Base-by-base conservation (phyloP, 2,329 filamentous ascomycete genomes). In the Fusarium aywerte region DNA sequence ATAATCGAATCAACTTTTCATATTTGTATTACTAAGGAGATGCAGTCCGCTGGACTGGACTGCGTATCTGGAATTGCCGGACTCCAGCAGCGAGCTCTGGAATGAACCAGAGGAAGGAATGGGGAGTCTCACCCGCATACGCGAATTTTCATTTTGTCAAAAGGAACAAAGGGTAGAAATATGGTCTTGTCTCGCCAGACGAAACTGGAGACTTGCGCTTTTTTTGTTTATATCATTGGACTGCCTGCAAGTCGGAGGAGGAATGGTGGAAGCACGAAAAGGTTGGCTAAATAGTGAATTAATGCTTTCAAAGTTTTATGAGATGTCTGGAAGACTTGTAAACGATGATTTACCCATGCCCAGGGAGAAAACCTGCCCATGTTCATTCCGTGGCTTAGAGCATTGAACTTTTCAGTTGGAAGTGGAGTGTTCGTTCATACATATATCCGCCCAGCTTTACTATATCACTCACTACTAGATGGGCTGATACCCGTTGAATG, bases 1-100 rank as follows among this genome's bases (percentile, higher is more conserved):
- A 60, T 66, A 64, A 58, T 55, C 52, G 47, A 38, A 40, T 54
- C 40, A 31, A 61, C 42, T 62, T 72, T 69, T 62, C 55, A 31
- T 55, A 39, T 55, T 52, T 74, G 72, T 74, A 74, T 69, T 66
- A 74, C 21, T 72, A 70, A 39, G 51, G 25, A 32, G 49, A 47
- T 31, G 39, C 27, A 55, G 57, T 65, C 62, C 51, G 29, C 58
- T 55, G 57, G 58, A 54, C 9, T 56, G 65, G 59, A 62, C 52
- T 58, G 51, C 16, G 48, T 12, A 32, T 52, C 21, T 27, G 39
- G 25, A 59, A 35, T 39, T 39, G 16, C 21, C 35, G 23, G 36
- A 49, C 27, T 33, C 25, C 29, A 56, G 32, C 40, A 43, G n/a
- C n/a, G n/a, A 47, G 18, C n/a, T 42, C 39, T 40, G 32, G 54